A percentile compares a stretch with the other conserved stretches of the same genome.
These are phyloP conservation scores for Rhizopogon vinicolor DNA, from an alignment of 768 basidiomycete species.

Conservation along the genomic window DNA sequence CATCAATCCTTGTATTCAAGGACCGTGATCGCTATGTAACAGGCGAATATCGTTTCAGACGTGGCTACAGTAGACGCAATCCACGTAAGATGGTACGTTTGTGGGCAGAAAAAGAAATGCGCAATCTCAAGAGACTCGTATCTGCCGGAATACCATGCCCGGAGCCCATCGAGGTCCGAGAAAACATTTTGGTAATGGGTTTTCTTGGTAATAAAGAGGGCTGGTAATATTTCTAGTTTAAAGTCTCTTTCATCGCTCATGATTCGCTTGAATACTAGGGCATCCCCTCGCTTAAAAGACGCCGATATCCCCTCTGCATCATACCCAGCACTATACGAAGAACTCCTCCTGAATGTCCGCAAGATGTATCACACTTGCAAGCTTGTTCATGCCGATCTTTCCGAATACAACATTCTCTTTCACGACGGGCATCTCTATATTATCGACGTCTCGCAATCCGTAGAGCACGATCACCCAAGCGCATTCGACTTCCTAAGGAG, in stretches of 20 bases:
- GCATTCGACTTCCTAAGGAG: slow-evolving; percentile 94
- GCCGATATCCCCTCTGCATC: slow-evolving; percentile 53
- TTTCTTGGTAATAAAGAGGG: slow-evolving; percentile 82
- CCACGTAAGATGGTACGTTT: slow-evolving; percentile 98
- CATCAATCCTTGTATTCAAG: slow-evolving; percentile 95
- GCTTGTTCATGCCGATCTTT: slow-evolving; percentile 96
- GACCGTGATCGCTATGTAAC: slow-evolving; percentile 96
- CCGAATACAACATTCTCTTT: slow-evolving; percentile 96
- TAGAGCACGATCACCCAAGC: slow-evolving; percentile 95
- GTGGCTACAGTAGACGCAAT: slow-evolving; percentile 84
- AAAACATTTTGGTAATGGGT: slow-evolving; percentile 95
- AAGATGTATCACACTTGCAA: slow-evolving; percentile 87
- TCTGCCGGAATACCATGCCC: slow-evolving; percentile 86
- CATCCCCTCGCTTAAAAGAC: slow-evolving; percentile 92
- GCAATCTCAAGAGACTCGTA: slow-evolving; percentile 83
- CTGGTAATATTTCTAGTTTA: slow-evolving; percentile 49
- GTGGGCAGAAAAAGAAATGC: slow-evolving; percentile 99
- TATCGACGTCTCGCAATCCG: slow-evolving; percentile 98
- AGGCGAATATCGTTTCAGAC: slow-evolving; percentile 92
- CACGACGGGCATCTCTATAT: slow-evolving; percentile 80
- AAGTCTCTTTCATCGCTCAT: not conserved
- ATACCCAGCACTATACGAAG: slow-evolving; percentile 62
- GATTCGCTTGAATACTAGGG: slow-evolving; percentile 42
- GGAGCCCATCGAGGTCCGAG: slow-evolving; percentile 86
- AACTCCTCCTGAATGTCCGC: slow-evolving; percentile 76